A percentile compares a stretch with the other conserved stretches of the same genome.
Evolutionary conservation across 805 yeast genomes (phyloP).

Genomic region (Yamadazyma sp.): DNA sequence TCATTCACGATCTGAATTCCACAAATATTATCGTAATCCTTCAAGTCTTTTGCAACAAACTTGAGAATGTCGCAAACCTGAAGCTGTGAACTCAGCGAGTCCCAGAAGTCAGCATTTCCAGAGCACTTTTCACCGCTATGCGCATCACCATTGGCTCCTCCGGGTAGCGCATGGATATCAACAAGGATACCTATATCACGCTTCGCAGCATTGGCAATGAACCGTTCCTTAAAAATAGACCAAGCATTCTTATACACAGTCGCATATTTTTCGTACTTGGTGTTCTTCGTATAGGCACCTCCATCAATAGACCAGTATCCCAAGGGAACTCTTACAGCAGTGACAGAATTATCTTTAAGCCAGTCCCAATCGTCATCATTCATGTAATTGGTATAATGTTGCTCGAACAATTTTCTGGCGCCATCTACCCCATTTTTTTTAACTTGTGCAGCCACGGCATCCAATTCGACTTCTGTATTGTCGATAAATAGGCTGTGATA

Average conservation of each 20-base stretch:
- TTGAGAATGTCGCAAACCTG: slow-evolving; percentile 51
- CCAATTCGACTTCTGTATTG: slow-evolving; percentile 62
- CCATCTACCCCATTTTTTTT: slow-evolving; percentile 51
- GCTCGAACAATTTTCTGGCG: slow-evolving; percentile 53
- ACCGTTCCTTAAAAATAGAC: slow-evolving; percentile 52
- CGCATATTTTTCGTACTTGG: slow-evolving; percentile 58
- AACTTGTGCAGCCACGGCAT: slow-evolving; percentile 57
- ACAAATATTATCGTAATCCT: slow-evolving; percentile 60
- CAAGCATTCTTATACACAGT: slow-evolving; percentile 73
- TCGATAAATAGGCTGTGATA: slow-evolving; percentile 60
- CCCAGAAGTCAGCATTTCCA: slow-evolving; percentile 67
- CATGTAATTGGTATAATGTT: slow-evolving; percentile 67
- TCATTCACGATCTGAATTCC: slow-evolving; percentile 90
- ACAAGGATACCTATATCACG: slow-evolving; percentile 71
- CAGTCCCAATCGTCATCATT: slow-evolving; percentile 77
- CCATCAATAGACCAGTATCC: slow-evolving; percentile 89
- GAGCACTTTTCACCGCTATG: slow-evolving; percentile 71
- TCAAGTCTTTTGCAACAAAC: slow-evolving; percentile 62
- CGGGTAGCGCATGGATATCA: slow-evolving; percentile 88
- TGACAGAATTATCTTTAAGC: slow-evolving; percentile 66
- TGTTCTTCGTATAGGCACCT: slow-evolving; percentile 54
- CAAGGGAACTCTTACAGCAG: slow-evolving; percentile 79
- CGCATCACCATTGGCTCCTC: slow-evolving; percentile 85
- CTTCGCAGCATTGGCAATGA: slow-evolving; percentile 58
- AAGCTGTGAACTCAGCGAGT: slow-evolving; percentile 36